These are phyloP conservation scores for Macrolepiota fuliginosa DNA, from an alignment of 768 basidiomycete species.

Conservation along the genomic window DNA sequence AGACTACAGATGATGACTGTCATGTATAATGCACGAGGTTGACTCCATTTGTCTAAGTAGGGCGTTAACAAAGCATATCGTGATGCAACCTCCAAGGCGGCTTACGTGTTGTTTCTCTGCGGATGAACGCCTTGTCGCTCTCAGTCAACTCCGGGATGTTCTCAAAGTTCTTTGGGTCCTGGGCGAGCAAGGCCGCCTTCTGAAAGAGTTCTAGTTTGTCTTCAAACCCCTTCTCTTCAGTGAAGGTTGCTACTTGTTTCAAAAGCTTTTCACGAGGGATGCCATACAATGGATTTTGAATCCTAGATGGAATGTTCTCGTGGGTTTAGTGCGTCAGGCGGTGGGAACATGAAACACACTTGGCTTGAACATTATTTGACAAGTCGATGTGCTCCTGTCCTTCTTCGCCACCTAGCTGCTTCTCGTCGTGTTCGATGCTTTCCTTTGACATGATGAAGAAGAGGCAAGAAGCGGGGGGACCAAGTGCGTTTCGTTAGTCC, in stretches of 20 bases:
- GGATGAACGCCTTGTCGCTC: slow-evolving; percentile 35
- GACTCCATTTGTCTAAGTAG: slow-evolving; percentile 44
- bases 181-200: slow-evolving; percentile 75
- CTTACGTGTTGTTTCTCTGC: slow-evolving; percentile 46
- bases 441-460: slow-evolving; percentile 24
- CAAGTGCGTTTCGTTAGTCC: not conserved
- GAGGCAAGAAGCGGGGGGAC: not conserved
- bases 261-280: slow-evolving; percentile 60
- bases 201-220: slow-evolving; percentile 47
- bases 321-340: not conserved
- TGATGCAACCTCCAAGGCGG: not conserved
- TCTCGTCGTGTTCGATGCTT: slow-evolving; percentile 16
- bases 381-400: slow-evolving; percentile 28
- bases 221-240: slow-evolving; percentile 42
- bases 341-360: slow-evolving; percentile 21
- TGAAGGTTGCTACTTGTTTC: slow-evolving; percentile 59
- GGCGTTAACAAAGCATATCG: not conserved
- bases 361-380: slow-evolving; percentile 40
- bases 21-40: slow-evolving; percentile 39
- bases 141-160: slow-evolving; percentile 33
- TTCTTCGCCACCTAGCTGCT: slow-evolving; percentile 21
- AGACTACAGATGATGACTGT: slow-evolving; percentile 57
- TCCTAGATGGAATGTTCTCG: slow-evolving; percentile 23
- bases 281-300: slow-evolving; percentile 48
- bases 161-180: slow-evolving; percentile 55